Conservation (phyloP, 768 basidiomycete genomes). For the Trametes sanguinea region DNA sequence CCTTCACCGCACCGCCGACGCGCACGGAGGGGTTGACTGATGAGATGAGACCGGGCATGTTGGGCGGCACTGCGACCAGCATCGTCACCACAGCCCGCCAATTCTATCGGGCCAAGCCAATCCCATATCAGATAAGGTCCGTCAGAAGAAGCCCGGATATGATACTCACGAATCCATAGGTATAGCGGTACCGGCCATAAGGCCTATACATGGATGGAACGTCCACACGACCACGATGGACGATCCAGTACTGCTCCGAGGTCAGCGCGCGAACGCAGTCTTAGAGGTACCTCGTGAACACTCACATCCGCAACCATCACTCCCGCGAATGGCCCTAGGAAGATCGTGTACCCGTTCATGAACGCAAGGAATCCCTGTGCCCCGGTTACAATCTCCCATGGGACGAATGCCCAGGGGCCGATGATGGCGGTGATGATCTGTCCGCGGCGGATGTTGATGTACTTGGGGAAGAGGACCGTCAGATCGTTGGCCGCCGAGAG, state of each 20-base stretch:
- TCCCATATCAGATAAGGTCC: background rate
- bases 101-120: constrained; percentile 49
- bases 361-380: constrained; percentile 73
- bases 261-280: too few species aligned
- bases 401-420: constrained; percentile 81
- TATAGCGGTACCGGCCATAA: constrained; percentile 75
- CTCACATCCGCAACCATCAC: constrained; percentile 64
- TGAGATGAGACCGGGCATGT: constrained; percentile 74
- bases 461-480: constrained; percentile 74
- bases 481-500: constrained; percentile 82
- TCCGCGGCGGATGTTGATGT: constrained; percentile 80
- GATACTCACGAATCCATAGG: constrained; percentile 62
- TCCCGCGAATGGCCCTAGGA: constrained; percentile 85
- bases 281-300: background rate
- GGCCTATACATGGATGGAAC: constrained; percentile 86
- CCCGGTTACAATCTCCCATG: constrained; percentile 80
- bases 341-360: constrained; percentile 83
- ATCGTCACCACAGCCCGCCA: constrained; percentile 77
- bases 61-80: constrained; percentile 66
- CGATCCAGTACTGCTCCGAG: constrained; percentile 65
- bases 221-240: constrained; percentile 71
- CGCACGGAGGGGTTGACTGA: constrained; percentile 66
- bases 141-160: background rate
- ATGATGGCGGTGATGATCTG: constrained; percentile 73
- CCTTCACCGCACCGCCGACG: constrained; percentile 55